Conservation (phyloP, 371 early-diverging fungal species). For the Coemansia sp. region DNA sequence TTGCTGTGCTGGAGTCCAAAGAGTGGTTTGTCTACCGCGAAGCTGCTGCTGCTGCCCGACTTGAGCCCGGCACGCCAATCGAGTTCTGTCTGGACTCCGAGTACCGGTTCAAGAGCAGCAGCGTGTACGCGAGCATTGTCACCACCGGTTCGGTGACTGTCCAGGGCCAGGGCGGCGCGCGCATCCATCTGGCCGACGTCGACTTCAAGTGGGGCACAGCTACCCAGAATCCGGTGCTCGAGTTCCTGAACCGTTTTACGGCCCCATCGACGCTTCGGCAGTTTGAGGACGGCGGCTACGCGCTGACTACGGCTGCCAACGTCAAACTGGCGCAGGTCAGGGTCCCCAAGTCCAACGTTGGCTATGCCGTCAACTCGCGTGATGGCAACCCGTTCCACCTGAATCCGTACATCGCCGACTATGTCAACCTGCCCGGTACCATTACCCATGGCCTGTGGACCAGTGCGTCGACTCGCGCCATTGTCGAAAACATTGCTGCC, state of each 20-base stretch:
- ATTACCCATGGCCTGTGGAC: no score
- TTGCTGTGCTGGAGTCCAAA: slow-evolving; percentile 78
- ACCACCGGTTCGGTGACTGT: no score
- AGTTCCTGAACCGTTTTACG: not conserved
- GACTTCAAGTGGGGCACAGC: slow-evolving; percentile 62
- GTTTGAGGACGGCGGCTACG: slow-evolving; percentile 79
- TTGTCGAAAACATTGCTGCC: no score
- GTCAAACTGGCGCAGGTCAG: no score
- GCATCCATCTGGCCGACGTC: no score
- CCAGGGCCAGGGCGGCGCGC: slow-evolving; percentile 64
- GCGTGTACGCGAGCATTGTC: no score
- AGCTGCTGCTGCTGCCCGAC: slow-evolving; percentile 58
- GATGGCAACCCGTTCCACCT: slow-evolving; percentile 95
- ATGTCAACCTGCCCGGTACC: no score
- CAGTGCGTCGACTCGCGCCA: no score
- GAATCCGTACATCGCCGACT: slow-evolving; percentile 80
- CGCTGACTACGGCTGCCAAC: slow-evolving; percentile 54
- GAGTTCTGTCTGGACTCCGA: no score
- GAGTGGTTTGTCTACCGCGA: slow-evolving; percentile 82
- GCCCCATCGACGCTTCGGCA: not conserved
- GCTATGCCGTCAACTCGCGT: slow-evolving; percentile 63
- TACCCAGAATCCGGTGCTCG: slow-evolving; percentile 56
- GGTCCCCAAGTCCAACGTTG: slow-evolving; percentile 75
- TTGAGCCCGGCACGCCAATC: no score
- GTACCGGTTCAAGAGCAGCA: no score